Conservation (phyloP, 2,329 filamentous ascomycete genomes). For the Cladosporium sphaerospermum region DNA sequence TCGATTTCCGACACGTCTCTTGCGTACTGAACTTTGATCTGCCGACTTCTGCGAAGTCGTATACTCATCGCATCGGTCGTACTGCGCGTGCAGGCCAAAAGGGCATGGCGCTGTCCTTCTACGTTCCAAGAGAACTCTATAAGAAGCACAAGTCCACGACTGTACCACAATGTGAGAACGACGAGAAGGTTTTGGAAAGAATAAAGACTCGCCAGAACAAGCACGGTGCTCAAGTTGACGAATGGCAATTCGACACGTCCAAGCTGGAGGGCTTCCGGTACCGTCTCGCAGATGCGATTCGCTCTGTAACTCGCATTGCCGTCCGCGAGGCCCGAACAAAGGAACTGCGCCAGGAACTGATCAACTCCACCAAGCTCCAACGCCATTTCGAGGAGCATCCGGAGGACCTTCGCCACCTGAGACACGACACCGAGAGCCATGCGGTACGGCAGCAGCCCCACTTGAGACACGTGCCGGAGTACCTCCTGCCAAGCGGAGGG, state of each 20-base stretch:
- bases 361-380: constrained; percentile 91
- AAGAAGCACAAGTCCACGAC: constrained; percentile 85
- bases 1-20: constrained; percentile 93
- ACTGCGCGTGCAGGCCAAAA: constrained; percentile 86
- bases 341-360: constrained; percentile 80
- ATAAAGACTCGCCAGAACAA: constrained; percentile 75
- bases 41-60: constrained; percentile 78
- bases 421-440: constrained; percentile 83
- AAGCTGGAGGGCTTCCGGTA: constrained; percentile 93
- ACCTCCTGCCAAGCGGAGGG: constrained; percentile 70
- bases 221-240: constrained; percentile 72
- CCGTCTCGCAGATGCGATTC: constrained; percentile 84
- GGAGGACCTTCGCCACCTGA: constrained; percentile 74
- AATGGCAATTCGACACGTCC: constrained; percentile 91
- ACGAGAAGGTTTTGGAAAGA: constrained; percentile 76
- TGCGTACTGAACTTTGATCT: constrained; percentile 97
- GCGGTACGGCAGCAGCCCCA: constrained; percentile 81
- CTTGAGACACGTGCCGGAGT: constrained; percentile 90
- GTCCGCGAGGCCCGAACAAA: constrained; percentile 83
- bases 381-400: constrained; percentile 97
- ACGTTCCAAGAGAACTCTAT: constrained; percentile 73
- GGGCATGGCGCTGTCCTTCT: constrained; percentile 94
- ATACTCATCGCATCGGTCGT: constrained; percentile 93
- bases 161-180: constrained; percentile 67
- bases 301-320: constrained; percentile 82